Conservation (phyloP, 139 green algal genomes). For the Chlorella sp. region DNA sequence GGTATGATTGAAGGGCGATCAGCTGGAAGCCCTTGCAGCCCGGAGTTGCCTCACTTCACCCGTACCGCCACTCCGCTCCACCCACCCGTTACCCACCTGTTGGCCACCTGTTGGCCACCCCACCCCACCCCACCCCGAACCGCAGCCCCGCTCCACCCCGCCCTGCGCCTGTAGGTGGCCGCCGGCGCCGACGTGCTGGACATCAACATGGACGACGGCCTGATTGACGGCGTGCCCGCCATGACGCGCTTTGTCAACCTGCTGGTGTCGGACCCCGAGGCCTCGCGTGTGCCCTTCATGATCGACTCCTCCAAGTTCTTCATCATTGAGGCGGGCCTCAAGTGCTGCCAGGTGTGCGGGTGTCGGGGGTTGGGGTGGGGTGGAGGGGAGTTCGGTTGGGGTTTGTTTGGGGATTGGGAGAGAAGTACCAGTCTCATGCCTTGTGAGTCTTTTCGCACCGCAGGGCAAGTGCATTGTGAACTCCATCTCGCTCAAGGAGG, state of each 20-base stretch:
- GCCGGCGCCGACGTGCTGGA: slow-evolving; percentile 93
- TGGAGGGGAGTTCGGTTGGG: not conserved
- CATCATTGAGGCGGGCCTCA: slow-evolving; percentile 97
- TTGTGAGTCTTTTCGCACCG: too few relatives aligned
- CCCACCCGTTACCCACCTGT: too few relatives aligned
- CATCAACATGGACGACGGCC: slow-evolving; percentile 99
- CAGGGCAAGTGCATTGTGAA: slow-evolving; percentile 99
- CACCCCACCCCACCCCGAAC: too few relatives aligned
- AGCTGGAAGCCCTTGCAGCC: too few relatives aligned
- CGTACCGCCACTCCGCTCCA: too few relatives aligned
- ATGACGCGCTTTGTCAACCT: slow-evolving; percentile 99
- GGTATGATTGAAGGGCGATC: too few relatives aligned
- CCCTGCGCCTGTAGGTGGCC: slow-evolving; percentile 54
- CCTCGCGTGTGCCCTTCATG: slow-evolving; percentile 97
- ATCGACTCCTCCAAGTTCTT: slow-evolving; percentile 98
- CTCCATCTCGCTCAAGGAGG: slow-evolving; percentile 98
- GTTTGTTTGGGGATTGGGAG: too few relatives aligned
- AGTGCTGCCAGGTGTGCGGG: slow-evolving; percentile 81
- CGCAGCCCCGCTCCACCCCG: too few relatives aligned
- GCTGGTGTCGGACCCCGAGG: slow-evolving; percentile 95
- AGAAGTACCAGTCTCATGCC: too few relatives aligned
- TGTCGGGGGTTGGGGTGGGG: too few relatives aligned
- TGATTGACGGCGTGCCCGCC: slow-evolving; percentile 94
- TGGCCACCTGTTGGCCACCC: too few relatives aligned
- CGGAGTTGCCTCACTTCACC: too few relatives aligned